Base-by-base conservation (phyloP, 2,329 filamentous ascomycete species). In the Cytospora mali region DNA sequence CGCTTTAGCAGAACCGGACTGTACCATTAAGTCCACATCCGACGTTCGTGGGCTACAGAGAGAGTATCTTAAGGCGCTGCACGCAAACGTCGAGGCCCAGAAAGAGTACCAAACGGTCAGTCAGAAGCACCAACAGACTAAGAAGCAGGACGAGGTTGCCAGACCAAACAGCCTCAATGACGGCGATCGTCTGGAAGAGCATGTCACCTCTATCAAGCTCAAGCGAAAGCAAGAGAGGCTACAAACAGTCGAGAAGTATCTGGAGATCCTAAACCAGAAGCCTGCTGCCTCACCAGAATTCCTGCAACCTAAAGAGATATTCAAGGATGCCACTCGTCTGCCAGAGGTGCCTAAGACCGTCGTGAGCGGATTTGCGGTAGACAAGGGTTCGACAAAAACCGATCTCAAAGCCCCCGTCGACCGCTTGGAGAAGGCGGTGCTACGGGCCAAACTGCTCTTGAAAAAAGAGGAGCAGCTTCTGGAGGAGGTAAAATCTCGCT, bases 401-500 rank as follows among this genome's bases (percentile, higher is more conserved):
- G 79, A 82, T 42, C 69, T 88, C 1, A 75, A 78, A 54, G 76
- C 74, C 1, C 77, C 85, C 5, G 74, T 84, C 48, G 76, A 79
- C 31, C 77, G 79, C 29, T 73, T 89, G 6, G 84, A 88, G 67
- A 87, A 84, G 69, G 81, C 81, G 0, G 81, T 86, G 4, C 72
- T 89, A 33, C 80, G 81, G 35, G 80, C 86, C 21, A 88, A 86
- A 67, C 72, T 88, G 21, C 75, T 82, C 7, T 76, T 87, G 0
- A 79, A 80, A 65, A 80, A 78, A 55, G 85, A 89, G 69, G 82
- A 87, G 69, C 80, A 81, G 55, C 74, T 83, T 1, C 77, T 88
- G 21, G 76, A 79, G 1, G 80, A 81, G 46, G 76, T 81, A 23
- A 80, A 76, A 64, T 71, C 75, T 55, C 72, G 72, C 49, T 73